Conservation (phyloP, 2,329 filamentous ascomycete species). For the Hymenoscyphus salicellus region DNA sequence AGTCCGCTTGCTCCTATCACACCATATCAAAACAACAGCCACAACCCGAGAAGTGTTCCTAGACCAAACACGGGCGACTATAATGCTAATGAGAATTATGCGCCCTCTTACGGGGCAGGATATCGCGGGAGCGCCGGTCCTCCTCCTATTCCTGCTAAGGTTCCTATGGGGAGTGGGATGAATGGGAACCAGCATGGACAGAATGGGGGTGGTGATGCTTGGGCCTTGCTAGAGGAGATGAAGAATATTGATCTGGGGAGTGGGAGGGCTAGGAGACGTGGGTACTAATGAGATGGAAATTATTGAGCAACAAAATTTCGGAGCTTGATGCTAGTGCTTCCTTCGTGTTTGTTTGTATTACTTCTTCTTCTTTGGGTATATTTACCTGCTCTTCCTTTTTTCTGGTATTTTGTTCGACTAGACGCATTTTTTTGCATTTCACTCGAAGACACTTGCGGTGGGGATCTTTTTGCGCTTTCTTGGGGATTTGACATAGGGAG, state of each 20-base stretch:
- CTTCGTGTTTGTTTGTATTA: not conserved
- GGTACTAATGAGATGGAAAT: slow-evolving; percentile 17
- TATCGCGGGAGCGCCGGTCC: slow-evolving; percentile 38
- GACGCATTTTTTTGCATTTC: not conserved
- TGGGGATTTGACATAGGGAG: slow-evolving; percentile 3
- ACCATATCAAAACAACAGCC: slow-evolving; percentile 32
- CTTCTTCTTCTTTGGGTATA: not conserved
- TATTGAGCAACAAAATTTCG: not conserved
- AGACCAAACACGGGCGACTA: slow-evolving; percentile 32
- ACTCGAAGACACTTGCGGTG: too few relatives aligned
- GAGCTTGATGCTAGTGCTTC: not conserved
- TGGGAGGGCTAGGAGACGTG: slow-evolving; percentile 43
- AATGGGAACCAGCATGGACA: slow-evolving; percentile 24
- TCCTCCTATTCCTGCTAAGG: slow-evolving; percentile 68
- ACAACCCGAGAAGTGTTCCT: slow-evolving; percentile 24
- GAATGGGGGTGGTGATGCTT: slow-evolving; percentile 42
- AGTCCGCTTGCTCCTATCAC: slow-evolving; percentile 33
- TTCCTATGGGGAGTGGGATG: slow-evolving; percentile 55
- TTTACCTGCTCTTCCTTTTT: not conserved
- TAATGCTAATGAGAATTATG: slow-evolving; percentile 30
- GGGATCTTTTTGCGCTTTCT: not conserved
- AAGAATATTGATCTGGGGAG: slow-evolving; percentile 64
- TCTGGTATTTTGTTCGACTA: not conserved
- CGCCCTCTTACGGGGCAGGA: slow-evolving; percentile 30
- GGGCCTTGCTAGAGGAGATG: slow-evolving; percentile 69